phyloP scores from a whole-genome alignment of 257 asterid genomes.

The Solanum peruvianum region DNA sequence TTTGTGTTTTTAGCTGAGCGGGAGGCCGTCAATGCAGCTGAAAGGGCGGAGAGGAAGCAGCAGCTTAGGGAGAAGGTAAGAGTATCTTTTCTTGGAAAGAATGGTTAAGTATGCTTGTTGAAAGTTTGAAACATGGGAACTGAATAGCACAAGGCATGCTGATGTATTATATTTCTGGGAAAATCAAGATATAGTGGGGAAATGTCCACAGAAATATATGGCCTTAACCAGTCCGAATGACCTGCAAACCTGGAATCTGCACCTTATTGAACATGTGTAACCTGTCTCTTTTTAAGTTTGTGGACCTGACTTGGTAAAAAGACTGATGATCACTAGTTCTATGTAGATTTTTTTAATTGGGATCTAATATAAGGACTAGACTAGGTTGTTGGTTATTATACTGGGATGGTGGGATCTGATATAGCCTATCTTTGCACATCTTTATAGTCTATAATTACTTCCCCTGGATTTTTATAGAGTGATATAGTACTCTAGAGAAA shows the following conservation, averaged over 20 bases:
- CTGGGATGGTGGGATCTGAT: background rate
- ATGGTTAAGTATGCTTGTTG: background rate
- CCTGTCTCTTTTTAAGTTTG: background rate
- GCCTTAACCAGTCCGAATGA: background rate
- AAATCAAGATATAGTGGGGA: background rate
- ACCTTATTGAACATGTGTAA: background rate
- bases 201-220: background rate
- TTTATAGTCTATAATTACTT: background rate
- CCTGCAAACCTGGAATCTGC: background rate
- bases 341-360: background rate
- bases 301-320: background rate
- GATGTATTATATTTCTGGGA: background rate
- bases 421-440: background rate
- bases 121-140: background rate
- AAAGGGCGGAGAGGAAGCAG: constrained; percentile 81
- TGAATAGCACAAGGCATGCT: background rate
- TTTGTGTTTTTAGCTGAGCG: constrained; percentile 59
- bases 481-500: background rate
- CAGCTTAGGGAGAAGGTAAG: constrained; percentile 85
- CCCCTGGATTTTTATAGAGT: background rate
- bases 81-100: background rate
- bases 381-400: background rate
- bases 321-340: background rate
- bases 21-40: constrained; percentile 86
- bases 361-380: background rate